phyloP scores from a whole-genome alignment of 2,329 filamentous ascomycete genomes.

The Aspergillus uvarum region DNA sequence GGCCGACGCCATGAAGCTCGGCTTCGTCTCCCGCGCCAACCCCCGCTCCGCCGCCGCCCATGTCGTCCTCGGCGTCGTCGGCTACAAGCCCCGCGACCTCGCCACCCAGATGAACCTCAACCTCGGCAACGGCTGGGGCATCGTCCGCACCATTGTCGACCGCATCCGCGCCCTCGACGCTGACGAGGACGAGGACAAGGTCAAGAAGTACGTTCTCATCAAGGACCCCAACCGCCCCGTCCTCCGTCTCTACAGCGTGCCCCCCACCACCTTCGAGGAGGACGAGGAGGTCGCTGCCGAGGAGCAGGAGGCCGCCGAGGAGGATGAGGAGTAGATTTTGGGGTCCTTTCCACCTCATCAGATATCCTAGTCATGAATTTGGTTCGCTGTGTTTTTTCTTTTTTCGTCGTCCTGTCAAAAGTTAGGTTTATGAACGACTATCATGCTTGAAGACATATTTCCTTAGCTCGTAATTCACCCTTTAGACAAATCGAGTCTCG shows the following conservation, averaged over 20 bases:
- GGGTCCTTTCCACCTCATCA: neutral
- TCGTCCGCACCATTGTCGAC: constrained; percentile 95
- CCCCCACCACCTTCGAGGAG: constrained; percentile 84
- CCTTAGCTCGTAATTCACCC: no score
- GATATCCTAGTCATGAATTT: neutral
- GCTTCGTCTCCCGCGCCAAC: constrained; percentile 92
- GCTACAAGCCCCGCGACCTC: constrained; percentile 97
- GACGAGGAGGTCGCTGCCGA: constrained; percentile 66
- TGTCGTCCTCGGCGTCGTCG: constrained; percentile 90
- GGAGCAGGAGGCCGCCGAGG: constrained; percentile 56
- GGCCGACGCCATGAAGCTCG: constrained; percentile 98
- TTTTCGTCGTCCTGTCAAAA: no score
- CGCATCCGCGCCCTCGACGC: constrained; percentile 55
- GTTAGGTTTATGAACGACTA: no score
- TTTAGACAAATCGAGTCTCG: no score
- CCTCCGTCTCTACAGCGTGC: constrained; percentile 88
- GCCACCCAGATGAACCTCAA: constrained; percentile 97
- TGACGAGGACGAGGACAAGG: constrained; percentile 42
- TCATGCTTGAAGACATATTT: no score
- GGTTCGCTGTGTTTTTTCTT: neutral
- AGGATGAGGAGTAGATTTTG: constrained; percentile 44
- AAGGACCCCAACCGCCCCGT: constrained; percentile 97
- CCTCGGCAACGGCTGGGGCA: constrained; percentile 96
- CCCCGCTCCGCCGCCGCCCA: constrained; percentile 91
- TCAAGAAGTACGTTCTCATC: constrained; percentile 56